Evolutionary conservation across 768 basidiomycete species (phyloP).

Genomic region (Ramaria rubella): DNA sequence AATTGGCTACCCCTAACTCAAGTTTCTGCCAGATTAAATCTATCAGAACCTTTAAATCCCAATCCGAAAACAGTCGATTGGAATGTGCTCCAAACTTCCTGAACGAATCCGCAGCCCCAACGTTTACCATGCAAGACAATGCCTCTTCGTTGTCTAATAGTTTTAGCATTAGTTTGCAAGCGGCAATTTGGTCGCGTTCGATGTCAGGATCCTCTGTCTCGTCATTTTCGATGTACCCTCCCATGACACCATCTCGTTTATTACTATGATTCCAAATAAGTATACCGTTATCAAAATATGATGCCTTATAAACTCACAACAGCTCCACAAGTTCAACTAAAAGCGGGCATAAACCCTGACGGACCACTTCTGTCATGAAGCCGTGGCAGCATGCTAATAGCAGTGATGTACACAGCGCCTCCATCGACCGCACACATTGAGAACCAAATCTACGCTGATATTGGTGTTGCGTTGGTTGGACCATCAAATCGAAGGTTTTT

Average conservation of each 20-base stretch:
- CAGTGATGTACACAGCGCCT: neutral
- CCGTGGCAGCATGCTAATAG: neutral
- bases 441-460: neutral
- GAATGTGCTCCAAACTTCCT: neutral
- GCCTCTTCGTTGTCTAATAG: neutral
- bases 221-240: neutral
- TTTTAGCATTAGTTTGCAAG: neutral
- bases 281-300: neutral
- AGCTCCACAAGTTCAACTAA: neutral
- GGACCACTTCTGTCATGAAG: neutral
- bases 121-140: neutral
- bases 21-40: neutral
- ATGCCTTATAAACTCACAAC: neutral
- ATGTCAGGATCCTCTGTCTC: neutral
- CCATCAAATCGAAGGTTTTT: neutral
- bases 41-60: neutral
- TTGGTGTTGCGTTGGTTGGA: neutral
- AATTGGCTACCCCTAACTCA: neutral
- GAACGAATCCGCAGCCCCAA: neutral
- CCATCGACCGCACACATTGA: neutral
- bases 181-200: slow-evolving; percentile 5
- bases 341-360: neutral
- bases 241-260: neutral
- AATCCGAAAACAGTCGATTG: neutral
- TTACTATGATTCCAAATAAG: neutral